A percentile compares a stretch with the other conserved stretches of the same genome.
These are phyloP conservation scores for Vitis riparia DNA, from an alignment of 164 flowering plant genomes.

Conservation along the genomic window DNA sequence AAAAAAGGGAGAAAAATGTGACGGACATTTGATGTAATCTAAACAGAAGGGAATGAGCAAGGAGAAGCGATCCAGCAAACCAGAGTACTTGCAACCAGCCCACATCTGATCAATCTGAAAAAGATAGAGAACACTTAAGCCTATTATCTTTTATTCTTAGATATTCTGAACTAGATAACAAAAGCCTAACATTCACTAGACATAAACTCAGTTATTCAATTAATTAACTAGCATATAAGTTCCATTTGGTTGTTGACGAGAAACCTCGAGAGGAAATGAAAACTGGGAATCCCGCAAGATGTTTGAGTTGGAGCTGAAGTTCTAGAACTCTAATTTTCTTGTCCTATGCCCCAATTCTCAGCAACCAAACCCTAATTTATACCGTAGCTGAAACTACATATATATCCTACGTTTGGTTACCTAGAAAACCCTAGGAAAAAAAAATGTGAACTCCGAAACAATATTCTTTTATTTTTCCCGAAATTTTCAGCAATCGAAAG, in stretches of 20 bases:
- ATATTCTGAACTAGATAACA: too few relatives aligned
- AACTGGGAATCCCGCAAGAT: background rate
- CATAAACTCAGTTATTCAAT: too few relatives aligned
- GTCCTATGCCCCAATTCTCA: too few relatives aligned
- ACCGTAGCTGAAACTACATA: background rate
- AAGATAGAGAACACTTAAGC: background rate
- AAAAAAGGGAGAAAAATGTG: background rate
- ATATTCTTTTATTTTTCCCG: too few relatives aligned
- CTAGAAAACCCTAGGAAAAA: background rate
- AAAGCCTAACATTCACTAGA: too few relatives aligned
- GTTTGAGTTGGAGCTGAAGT: background rate
- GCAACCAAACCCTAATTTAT: slow-evolving; percentile 3
- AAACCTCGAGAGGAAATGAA: too few relatives aligned
- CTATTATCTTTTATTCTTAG: too few relatives aligned
- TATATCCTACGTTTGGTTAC: background rate
- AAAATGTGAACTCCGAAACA: too few relatives aligned
- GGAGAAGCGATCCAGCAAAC: slow-evolving; percentile 65
- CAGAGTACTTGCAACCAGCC: slow-evolving; percentile 60
- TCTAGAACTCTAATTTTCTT: too few relatives aligned
- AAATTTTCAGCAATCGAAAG: too few relatives aligned
- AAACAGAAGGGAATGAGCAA: slow-evolving; percentile 72
- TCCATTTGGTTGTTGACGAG: too few relatives aligned
- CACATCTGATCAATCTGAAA: slow-evolving; percentile 71
- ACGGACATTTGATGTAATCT: slow-evolving; percentile 69
- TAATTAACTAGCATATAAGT: too few relatives aligned